Evolutionary conservation across 139 green algal genomes (phyloP).

Genomic region (Closterium sp.): DNA sequence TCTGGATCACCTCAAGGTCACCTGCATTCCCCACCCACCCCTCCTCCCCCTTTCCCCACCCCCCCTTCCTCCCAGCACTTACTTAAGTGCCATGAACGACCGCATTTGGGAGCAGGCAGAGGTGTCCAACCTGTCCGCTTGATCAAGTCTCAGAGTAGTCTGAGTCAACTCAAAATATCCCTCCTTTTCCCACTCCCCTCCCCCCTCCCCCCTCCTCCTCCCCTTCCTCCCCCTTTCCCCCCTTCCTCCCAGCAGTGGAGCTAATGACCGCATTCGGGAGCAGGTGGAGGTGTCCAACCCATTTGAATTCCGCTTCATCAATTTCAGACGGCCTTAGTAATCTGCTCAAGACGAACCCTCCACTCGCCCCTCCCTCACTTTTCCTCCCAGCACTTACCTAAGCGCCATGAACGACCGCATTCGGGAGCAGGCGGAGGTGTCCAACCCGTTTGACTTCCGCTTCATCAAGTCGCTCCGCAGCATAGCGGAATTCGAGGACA

Average conservation of each 20-base stretch:
- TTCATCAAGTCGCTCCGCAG: conserved; percentile 80
- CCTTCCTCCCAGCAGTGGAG: conserved; percentile 79
- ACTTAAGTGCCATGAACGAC: conserved; percentile 97
- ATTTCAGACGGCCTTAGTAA: too few species aligned
- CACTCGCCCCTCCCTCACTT: conserved; percentile 42
- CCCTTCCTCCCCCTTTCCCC: too few species aligned
- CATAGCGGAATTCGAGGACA: conserved; percentile 69
- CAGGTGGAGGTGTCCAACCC: conserved; percentile 87
- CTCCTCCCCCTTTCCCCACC: too few species aligned
- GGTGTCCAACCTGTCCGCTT: conserved; percentile 90
- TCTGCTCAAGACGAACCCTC: background rate
- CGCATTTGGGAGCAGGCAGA: conserved; percentile 83
- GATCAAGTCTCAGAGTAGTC: too few species aligned
- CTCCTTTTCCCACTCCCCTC: background rate
- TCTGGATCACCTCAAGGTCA: too few species aligned
- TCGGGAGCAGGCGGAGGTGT: conserved; percentile 71
- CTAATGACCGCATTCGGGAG: conserved; percentile 91
- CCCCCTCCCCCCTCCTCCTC: too few species aligned
- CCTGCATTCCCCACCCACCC: background rate
- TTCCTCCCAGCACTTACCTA: conserved; percentile 77
- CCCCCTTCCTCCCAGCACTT: conserved; percentile 61
- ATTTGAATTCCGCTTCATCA: conserved; percentile 91
- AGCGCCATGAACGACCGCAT: conserved; percentile 98
- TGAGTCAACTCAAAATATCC: conserved; percentile 48
- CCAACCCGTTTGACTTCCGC: conserved; percentile 96